phyloP scores from a whole-genome alignment of 2,329 filamentous ascomycete genomes.

The Paraconiothyrium brasiliense region DNA sequence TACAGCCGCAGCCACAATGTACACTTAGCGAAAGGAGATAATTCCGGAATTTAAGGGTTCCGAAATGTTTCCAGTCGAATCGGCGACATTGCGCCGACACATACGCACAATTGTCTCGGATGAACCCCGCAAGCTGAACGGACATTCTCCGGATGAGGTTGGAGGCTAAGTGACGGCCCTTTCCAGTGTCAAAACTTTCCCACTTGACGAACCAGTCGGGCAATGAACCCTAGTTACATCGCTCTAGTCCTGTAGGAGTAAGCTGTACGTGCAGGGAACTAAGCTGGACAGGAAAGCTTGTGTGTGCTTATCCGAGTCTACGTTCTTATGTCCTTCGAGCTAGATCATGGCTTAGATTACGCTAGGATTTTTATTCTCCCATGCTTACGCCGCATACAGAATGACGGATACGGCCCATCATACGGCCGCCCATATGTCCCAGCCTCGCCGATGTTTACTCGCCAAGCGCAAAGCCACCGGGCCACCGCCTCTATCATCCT shows the following conservation, averaged over 20 bases:
- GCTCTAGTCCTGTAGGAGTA: not conserved
- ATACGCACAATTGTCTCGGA: too few species aligned
- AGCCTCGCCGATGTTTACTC: not conserved
- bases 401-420: not conserved
- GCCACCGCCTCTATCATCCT: conserved; percentile 1
- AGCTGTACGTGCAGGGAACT: not conserved
- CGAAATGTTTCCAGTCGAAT: too few species aligned
- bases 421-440: not conserved
- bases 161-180: too few species aligned
- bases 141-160: too few species aligned
- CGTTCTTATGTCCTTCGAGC: not conserved
- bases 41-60: too few species aligned
- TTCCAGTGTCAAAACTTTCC: too few species aligned
- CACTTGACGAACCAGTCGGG: too few species aligned
- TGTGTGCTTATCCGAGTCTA: conserved; percentile 6
- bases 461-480: not conserved
- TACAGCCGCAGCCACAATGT: too few species aligned
- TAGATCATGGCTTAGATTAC: not conserved
- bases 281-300: not conserved
- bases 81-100: too few species aligned
- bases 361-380: not conserved
- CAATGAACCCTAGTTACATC: too few species aligned
- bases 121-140: too few species aligned
- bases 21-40: too few species aligned
- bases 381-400: not conserved